Conservation (phyloP, 1,284 basidiomycete genomes). For the Tilletia horrida region DNA sequence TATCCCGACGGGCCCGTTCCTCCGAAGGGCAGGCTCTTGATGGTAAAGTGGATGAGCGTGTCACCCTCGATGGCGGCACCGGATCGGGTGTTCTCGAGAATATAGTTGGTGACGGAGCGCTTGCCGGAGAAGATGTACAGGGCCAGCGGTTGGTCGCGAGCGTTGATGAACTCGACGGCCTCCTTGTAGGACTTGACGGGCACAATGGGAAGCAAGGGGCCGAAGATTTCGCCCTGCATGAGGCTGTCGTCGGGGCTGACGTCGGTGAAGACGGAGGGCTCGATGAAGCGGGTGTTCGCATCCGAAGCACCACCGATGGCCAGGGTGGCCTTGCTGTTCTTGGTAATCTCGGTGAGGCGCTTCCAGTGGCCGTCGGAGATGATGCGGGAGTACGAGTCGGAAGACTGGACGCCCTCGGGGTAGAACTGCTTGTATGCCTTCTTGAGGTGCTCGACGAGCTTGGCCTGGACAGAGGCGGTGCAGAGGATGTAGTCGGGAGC, state of each 20-base stretch:
- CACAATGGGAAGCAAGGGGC: constrained; percentile 72
- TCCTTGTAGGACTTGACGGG: constrained; percentile 61
- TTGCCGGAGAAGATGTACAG: constrained; percentile 73
- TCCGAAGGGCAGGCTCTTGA: constrained; percentile 62
- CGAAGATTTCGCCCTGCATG: constrained; percentile 74
- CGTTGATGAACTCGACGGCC: constrained; percentile 53
- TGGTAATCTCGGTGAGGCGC: constrained; percentile 66
- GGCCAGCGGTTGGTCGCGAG: constrained; percentile 69
- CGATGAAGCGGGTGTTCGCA: constrained; percentile 63
- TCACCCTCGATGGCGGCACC: constrained; percentile 37
- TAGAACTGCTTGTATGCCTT: constrained; percentile 59
- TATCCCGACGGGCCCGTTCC: constrained; percentile 58
- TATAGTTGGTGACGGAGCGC: constrained; percentile 63
- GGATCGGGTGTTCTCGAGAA: constrained; percentile 48
- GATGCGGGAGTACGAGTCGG: constrained; percentile 60
- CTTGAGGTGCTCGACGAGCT: constrained; percentile 65
- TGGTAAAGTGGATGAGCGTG: constrained; percentile 59
- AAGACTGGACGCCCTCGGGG: constrained; percentile 56
- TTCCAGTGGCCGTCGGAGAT: constrained; percentile 62
- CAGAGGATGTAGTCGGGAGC: constrained; percentile 73
- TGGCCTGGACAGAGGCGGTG: constrained; percentile 64
- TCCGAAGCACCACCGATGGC: constrained; percentile 70
- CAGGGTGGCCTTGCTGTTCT: constrained; percentile 68
- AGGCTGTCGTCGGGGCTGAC: constrained; percentile 61
- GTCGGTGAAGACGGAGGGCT: constrained; percentile 67